A percentile compares a stretch with the other conserved stretches of the same genome.
These are phyloP conservation scores for grape (Vitis vinifera) DNA, from an alignment of 164 flowering plant species.

Conservation along the genomic window ASM3070453v1 NC_081818.1:25228501-25229000, in stretches of 20 bases:
- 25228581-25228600: slow-evolving; percentile 1
- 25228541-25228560: background rate
- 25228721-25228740: slow-evolving; percentile 88
- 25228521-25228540: slow-evolving; percentile 7
- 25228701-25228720: slow-evolving; percentile 75
- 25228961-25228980: slow-evolving; percentile 51
- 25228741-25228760: slow-evolving; percentile 78
- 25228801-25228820: background rate
- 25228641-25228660: slow-evolving; percentile 17
- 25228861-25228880: slow-evolving; percentile 17
- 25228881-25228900: slow-evolving; percentile 55
- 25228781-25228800: background rate
- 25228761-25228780: slow-evolving; percentile 96
- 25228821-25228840: background rate
- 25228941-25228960: slow-evolving; percentile 60
- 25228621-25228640: slow-evolving; percentile 24
- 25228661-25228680: slow-evolving; percentile 23
- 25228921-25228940: slow-evolving; percentile 46
- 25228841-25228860: background rate
- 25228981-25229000: slow-evolving; percentile 55
- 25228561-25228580: slow-evolving; percentile 1
- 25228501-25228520: slow-evolving; percentile 16
- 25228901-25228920: slow-evolving; percentile 53
- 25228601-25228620: slow-evolving; percentile 27
- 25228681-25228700: slow-evolving; percentile 33